These are phyloP conservation scores for Cladosporium sp. DNA, from an alignment of 2,329 filamentous ascomycete species.

Conservation along the genomic window DNA sequence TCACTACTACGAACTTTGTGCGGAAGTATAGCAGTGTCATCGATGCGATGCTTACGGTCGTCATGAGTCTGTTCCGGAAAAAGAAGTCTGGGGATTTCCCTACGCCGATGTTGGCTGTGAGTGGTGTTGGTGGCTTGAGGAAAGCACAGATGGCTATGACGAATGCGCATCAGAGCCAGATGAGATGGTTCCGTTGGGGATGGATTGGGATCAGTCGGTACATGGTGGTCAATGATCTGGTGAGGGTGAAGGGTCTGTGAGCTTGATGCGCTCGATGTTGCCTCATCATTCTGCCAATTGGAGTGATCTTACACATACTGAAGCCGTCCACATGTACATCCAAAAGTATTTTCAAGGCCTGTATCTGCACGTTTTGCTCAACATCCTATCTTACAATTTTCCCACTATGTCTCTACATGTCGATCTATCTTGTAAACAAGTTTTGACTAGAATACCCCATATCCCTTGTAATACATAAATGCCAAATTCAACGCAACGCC, in stretches of 20 bases:
- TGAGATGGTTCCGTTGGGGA: conserved; percentile 96
- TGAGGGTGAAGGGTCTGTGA: conserved; percentile 47
- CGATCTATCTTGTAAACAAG: no score
- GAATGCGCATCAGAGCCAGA: conserved; percentile 85
- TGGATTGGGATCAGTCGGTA: conserved; percentile 91
- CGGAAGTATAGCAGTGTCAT: conserved; percentile 80
- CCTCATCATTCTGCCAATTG: no score
- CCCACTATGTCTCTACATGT: neutral
- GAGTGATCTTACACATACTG: no score
- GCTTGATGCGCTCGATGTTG: no score
- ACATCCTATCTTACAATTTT: neutral
- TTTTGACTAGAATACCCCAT: neutral
- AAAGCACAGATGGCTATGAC: conserved; percentile 84
- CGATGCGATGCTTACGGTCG: conserved; percentile 69
- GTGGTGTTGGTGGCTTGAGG: conserved; percentile 58
- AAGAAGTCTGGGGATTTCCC: conserved; percentile 53
- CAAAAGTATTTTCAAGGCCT: no score
- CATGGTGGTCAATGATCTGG: conserved; percentile 91
- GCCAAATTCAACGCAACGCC: neutral
- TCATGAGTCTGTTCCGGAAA: conserved; percentile 47
- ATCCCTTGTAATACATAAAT: conserved; percentile 11
- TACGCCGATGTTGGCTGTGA: conserved; percentile 65
- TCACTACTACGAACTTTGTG: conserved; percentile 65
- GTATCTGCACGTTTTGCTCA: neutral
- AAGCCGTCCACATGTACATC: no score